Base-by-base conservation (phyloP, 441 rosid species). In the Aquilaria agallochum region DNA sequence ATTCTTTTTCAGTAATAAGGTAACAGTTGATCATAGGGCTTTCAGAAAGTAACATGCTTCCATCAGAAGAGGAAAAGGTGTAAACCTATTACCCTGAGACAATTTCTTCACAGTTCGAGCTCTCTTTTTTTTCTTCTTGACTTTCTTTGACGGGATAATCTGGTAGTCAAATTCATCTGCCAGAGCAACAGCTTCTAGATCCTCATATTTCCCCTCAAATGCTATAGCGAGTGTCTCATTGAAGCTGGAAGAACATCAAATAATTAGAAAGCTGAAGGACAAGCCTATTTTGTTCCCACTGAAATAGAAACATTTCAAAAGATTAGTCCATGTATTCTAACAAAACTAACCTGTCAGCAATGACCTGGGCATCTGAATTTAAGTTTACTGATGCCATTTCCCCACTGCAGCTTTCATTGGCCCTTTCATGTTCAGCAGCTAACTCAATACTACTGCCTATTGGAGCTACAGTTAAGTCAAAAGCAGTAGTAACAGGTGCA, bases 111-210 rank as follows among this genome's bases (percentile, higher is more conserved):
- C 74, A 8, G 62, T 61, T 58, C 74, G 77, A 60, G 31, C 64
- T 72, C 83, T 82, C 13, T 78, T 77, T 78, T 77, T 85, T 77
- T 68, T 87, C 68, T 85, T 84, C 66, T 58, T 44, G 71, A 79
- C 83, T 53, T 2, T 74, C 50, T 30, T 27, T 14, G 73, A 62
- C 67, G 65, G 52, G 47, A 62, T 74, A 27, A 46, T 73, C 67
- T 51, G 74, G 52, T 62, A 50, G 56, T 68, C 58, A 9, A 59
- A 55, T 69, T 70, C 63, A 64, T 81, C 79, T 20, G 63, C 72
- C 61, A 58, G 69, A 58, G 56, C 65, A 58, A 57, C 48, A 55
- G 11, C 48, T 62, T 79, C 76, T 31, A 71, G 54, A 66, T 44
- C 30, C 34, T 56, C 71, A 66, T 56, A 55, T 33, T 51, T 61